Evolutionary conservation across 1,284 basidiomycete species (phyloP).

Genomic region (Microbotryomycetes sp.): DNA sequence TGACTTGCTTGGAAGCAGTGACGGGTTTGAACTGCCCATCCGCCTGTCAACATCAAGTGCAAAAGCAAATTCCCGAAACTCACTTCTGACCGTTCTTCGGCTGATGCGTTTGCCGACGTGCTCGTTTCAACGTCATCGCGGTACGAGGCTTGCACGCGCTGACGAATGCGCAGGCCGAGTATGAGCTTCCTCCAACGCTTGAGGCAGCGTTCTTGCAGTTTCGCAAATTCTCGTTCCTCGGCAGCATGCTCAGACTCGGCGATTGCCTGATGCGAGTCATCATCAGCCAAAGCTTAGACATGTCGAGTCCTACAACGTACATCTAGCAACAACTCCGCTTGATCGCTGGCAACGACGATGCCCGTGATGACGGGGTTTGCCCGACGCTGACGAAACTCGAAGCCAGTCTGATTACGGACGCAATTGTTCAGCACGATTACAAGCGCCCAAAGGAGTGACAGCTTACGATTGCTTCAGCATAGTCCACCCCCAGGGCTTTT

Average conservation of each 20-base stretch:
- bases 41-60: neutral
- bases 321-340: slow-evolving; percentile 68
- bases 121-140: too few relatives aligned
- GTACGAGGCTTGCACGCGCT: slow-evolving; percentile 75
- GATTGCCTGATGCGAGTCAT: slow-evolving; percentile 5
- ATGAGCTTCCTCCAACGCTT: slow-evolving; percentile 85
- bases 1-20: neutral
- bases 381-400: slow-evolving; percentile 87
- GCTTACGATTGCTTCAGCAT: slow-evolving; percentile 84
- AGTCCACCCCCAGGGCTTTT: slow-evolving; percentile 74
- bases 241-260: slow-evolving; percentile 54
- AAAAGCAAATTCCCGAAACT: neutral
- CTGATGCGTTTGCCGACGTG: too few relatives aligned
- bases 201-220: slow-evolving; percentile 69
- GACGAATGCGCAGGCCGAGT: slow-evolving; percentile 75
- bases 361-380: slow-evolving; percentile 80
- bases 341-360: slow-evolving; percentile 76
- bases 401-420: slow-evolving; percentile 58
- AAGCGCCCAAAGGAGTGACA: neutral
- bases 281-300: neutral
- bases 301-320: slow-evolving; percentile 43
- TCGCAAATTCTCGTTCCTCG: slow-evolving; percentile 65
- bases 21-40: slow-evolving; percentile 15
- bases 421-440: slow-evolving; percentile 6
- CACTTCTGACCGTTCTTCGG: neutral